Base-by-base conservation (phyloP, 1,284 basidiomycete species). In the Cryptococcus sp. region DNA sequence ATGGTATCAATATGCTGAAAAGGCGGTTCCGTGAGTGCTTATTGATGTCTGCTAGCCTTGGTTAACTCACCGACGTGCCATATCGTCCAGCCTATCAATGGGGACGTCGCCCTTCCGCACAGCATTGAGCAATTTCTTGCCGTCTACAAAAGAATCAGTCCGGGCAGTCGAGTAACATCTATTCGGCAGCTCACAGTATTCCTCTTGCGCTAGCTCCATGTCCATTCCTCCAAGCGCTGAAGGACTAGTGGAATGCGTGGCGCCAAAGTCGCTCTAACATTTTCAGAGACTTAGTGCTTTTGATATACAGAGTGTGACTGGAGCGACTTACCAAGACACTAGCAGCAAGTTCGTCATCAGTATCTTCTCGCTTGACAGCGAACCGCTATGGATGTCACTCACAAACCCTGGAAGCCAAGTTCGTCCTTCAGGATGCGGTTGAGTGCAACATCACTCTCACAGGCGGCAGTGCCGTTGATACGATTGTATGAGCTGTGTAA, bases 391-490 rank as follows among this genome's bases (percentile, higher is more conserved):
- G 13, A 4, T 11, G 70, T 67, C 41, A 81, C 78, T 63, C 78
- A 78, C 70, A 76, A 81, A 35, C 83, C 83, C 51, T 81, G 78
- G 72, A 83, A 83, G 47, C 75, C 71, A 23, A 83, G 84, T 77
- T 93, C 89, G 27, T 82, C 80, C 79, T 93, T 93, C 60, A 93
- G 81, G 41, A 92, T 82, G 55, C 85, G 83, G 78, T 91, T 93
- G 72, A 91, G 77, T 41, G 86, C 82, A 65, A 86, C 83, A 68
- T 86, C 82, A 70, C 90, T 91, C 73, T 90, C 85, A 75, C 90
- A 92, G 1, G 89, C 86, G 59, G 86, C 88, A 0, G 88, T 89
- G 38, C 85, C 85, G 73, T 93, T 93, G 69, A 92, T 80, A 40
- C 84, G 74, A 54, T 88, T 84, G 22, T 85, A 88, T 79, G 72